These are phyloP conservation scores for Chalara sp. DNA, from an alignment of 2,329 filamentous ascomycete genomes.

Conservation along the genomic window DNA sequence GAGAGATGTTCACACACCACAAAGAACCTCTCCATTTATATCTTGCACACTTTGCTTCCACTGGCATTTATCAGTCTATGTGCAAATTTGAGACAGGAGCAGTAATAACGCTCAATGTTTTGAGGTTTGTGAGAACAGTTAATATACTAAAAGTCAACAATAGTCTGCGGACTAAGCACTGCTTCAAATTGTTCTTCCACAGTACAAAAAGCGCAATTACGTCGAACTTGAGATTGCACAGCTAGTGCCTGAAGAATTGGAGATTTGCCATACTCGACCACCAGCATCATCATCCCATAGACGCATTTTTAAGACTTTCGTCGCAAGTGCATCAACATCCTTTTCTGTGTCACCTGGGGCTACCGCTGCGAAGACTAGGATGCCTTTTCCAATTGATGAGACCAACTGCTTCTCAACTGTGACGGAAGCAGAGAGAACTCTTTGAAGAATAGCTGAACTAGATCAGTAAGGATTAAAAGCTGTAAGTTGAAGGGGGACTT, in stretches of 20 bases:
- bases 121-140: too few species aligned
- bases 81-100: too few species aligned
- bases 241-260: not conserved
- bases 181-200: too few species aligned
- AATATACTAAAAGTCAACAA: not conserved
- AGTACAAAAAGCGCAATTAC: too few species aligned
- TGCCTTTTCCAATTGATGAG: constrained; percentile 82
- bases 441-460: constrained; percentile 75
- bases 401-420: constrained; percentile 87
- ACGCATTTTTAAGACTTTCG: constrained; percentile 82
- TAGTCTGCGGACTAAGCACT: too few species aligned
- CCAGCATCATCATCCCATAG: constrained; percentile 57
- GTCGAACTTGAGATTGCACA: too few species aligned
- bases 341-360: constrained; percentile 85
- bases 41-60: constrained; percentile 91
- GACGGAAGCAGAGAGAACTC: constrained; percentile 91
- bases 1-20: constrained; percentile 49
- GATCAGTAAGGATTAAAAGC: constrained; percentile 11
- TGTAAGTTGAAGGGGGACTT: not conserved
- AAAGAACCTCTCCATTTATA: constrained; percentile 87
- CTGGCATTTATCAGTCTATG: constrained; percentile 33
- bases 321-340: constrained; percentile 76
- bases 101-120: too few species aligned
- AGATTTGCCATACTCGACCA: constrained; percentile 18
- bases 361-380: constrained; percentile 87